Base-by-base conservation (phyloP, 192 early-diverging fungal species). In the Backusella macrospora region DNA sequence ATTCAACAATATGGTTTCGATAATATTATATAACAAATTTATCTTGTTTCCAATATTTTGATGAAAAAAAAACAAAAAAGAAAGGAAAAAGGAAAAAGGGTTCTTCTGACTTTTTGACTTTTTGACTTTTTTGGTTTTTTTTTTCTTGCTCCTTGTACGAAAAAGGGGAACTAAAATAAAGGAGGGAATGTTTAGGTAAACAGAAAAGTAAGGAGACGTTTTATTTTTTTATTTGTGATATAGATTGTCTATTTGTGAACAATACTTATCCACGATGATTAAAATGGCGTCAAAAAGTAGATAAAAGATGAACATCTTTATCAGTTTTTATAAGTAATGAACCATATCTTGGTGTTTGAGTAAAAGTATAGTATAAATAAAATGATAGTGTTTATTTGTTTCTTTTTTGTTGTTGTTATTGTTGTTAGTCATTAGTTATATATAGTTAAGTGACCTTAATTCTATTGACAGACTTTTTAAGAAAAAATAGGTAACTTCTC, bases 121-220 rank as follows among this genome's bases (percentile, higher is more conserved):
- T 55, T 55, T 55, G 48, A 15, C 2, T 55, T 55, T 23, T 23
- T 21, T 7, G 18, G 14, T 48, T 47, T 47, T 13, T 47, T 47
- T 48, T 21, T 55, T 23, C 10, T 23, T 52, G 9, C 52, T 55
- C 21, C 52, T 23, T 23, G 52, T 55, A 55, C 23, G 21, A 23
- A 55, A 55, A 55, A 55, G 23, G 52, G 52, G 52, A 21, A 21
- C 9, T 1, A 55, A 59, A 59, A 59, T 59, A 59, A 59, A 59
- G 52, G 52, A 59, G 52, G 52, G 65, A 42, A 42, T 66, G 38
- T 66, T 43, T 38, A 66, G 18, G 40, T 66, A 66, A 66, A 66
- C 65, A 66, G 65, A 66, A 38, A 66, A 66, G 65, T 66, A 66
- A 66, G 65, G 65, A 66, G 65, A 23, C 21, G 13, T 26, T 59